Conservation (phyloP, 1,284 basidiomycete genomes). For the Hypsizygus ulmarius region DNA sequence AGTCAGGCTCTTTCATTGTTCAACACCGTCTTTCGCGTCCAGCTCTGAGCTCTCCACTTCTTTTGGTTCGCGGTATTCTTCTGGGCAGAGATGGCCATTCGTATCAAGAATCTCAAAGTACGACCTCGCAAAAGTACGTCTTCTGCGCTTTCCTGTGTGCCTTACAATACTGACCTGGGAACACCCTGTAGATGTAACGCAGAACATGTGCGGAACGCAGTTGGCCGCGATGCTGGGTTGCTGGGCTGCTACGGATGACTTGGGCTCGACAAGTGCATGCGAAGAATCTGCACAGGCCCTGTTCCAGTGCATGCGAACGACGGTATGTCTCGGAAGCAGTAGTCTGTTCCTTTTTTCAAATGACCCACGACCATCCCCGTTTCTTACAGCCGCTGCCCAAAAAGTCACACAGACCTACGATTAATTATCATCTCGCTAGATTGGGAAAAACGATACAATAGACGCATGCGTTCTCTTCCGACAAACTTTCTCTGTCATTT, state of each 20-base stretch:
- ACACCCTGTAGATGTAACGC: conserved; percentile 40
- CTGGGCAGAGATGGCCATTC: conserved; percentile 43
- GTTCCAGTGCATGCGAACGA: conserved; percentile 85
- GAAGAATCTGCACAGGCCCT: conserved; percentile 64
- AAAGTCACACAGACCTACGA: conserved; percentile 66
- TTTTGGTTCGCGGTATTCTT: not conserved
- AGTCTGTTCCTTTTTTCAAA: conserved; percentile 4
- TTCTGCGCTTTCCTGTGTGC: conserved; percentile 3
- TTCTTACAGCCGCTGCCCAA: conserved; percentile 56
- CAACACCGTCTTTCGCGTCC: not conserved
- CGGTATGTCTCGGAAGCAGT: conserved; percentile 50
- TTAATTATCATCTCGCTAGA: conserved; percentile 84
- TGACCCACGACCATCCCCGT: conserved; percentile 9
- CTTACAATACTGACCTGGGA: not conserved
- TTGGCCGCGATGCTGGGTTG: conserved; percentile 85
- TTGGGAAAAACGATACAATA: conserved; percentile 72
- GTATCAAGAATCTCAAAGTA: conserved; percentile 79
- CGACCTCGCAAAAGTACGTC: conserved; percentile 70
- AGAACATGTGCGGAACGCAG: conserved; percentile 72
- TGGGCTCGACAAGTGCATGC: conserved; percentile 63
- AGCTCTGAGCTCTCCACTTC: not conserved
- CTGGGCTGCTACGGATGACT: conserved; percentile 83
- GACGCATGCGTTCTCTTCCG: conserved; percentile 14
- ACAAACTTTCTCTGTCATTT: conserved; percentile 5
- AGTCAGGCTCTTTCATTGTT: not conserved